A percentile compares a stretch with the other conserved stretches of the same genome.
phyloP scores from a whole-genome alignment of 495 filamentous ascomycete genomes.

The Daldinia concentrica region DNA sequence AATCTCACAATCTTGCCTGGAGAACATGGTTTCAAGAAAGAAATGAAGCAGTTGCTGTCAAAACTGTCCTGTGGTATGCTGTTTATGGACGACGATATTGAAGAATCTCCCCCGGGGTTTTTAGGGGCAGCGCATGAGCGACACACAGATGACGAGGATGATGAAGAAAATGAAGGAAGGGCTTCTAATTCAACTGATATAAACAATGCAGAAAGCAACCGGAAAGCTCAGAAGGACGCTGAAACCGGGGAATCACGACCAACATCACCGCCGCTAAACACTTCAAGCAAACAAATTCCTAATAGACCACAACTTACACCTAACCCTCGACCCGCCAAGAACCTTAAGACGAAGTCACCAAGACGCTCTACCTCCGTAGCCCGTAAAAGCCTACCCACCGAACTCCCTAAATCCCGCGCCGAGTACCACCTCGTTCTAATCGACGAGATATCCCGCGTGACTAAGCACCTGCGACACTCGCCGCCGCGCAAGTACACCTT shows the following conservation, averaged over 20 bases:
- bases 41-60: slow-evolving; percentile 49
- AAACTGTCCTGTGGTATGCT: slow-evolving; percentile 50
- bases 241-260: slow-evolving; percentile 20
- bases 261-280: neutral
- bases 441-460: slow-evolving; percentile 72
- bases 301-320: neutral
- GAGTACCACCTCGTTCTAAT: slow-evolving; percentile 74
- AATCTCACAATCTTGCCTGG: slow-evolving; percentile 80
- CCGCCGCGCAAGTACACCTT: slow-evolving; percentile 77
- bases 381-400: slow-evolving; percentile 37
- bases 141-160: slow-evolving; percentile 20
- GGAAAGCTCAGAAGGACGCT: slow-evolving; percentile 20
- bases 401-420: slow-evolving; percentile 50
- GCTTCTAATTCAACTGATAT: slow-evolving; percentile 29
- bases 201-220: slow-evolving; percentile 40
- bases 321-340: neutral
- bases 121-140: slow-evolving; percentile 50
- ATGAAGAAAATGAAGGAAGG: slow-evolving; percentile 28
- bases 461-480: slow-evolving; percentile 65
- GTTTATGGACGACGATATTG: slow-evolving; percentile 46
- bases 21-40: slow-evolving; percentile 61
- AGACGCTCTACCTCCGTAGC: slow-evolving; percentile 45
- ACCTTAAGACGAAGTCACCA: slow-evolving; percentile 44
- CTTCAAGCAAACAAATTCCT: neutral
- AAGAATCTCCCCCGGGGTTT: slow-evolving; percentile 53